Evolutionary conservation across 768 basidiomycete species (phyloP).

Genomic region (button mushroom (Agaricus bisporus)): DNA sequence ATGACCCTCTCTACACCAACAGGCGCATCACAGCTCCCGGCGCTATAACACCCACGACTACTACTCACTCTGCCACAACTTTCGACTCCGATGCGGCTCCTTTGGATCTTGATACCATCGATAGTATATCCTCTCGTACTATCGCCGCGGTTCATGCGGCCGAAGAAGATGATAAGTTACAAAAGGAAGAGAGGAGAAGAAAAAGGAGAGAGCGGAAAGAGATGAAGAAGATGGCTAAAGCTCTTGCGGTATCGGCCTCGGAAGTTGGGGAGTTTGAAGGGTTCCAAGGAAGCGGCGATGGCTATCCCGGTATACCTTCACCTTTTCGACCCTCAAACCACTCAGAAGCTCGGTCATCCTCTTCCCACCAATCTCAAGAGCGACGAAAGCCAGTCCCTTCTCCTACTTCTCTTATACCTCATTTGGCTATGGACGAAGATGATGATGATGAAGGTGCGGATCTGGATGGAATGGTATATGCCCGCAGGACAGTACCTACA

Average conservation of each 20-base stretch:
- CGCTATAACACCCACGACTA: neutral
- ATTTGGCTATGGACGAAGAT: slow-evolving; percentile 20
- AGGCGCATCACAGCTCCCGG: neutral
- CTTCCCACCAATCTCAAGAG: neutral
- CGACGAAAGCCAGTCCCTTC: neutral
- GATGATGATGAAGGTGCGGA: slow-evolving; percentile 49
- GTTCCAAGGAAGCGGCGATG: slow-evolving; percentile 49
- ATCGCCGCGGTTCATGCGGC: slow-evolving; percentile 28
- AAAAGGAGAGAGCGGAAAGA: slow-evolving; percentile 36
- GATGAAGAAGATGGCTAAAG: slow-evolving; percentile 9
- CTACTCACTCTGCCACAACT: slow-evolving; percentile 26
- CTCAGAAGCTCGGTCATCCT: neutral
- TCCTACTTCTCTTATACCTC: slow-evolving; percentile 2
- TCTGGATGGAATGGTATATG: slow-evolving; percentile 52
- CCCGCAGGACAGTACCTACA: slow-evolving; percentile 27
- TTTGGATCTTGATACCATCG: slow-evolving; percentile 52
- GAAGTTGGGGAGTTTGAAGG: slow-evolving; percentile 50
- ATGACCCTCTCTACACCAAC: slow-evolving; percentile 22
- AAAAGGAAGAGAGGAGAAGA: slow-evolving; percentile 43
- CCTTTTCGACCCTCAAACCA: neutral
- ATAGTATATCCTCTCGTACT: slow-evolving; percentile 36
- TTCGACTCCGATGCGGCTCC: slow-evolving; percentile 70
- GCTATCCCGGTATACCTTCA: slow-evolving; percentile 4
- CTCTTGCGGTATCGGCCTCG: slow-evolving; percentile 25
- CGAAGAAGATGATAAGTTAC: slow-evolving; percentile 32